Evolutionary conservation across 139 green algal genomes (phyloP).

Genomic region (Mesostigma viride): DNA sequence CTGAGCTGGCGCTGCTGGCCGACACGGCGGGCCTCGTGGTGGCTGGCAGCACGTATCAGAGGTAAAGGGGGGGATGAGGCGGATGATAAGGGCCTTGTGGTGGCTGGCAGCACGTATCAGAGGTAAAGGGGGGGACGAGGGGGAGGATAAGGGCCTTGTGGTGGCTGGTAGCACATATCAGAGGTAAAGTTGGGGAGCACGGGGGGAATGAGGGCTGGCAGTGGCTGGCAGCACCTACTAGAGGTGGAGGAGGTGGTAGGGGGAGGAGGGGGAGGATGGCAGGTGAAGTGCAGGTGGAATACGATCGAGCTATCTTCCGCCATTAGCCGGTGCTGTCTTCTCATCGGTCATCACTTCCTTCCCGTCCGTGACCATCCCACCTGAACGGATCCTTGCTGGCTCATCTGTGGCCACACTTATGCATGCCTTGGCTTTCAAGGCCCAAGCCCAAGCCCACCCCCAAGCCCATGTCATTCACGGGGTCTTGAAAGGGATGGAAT

Average conservation of each 20-base stretch:
- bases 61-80: conserved; percentile 31
- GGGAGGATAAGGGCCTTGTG: conserved; percentile 74
- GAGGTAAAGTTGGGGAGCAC: conserved; percentile 9
- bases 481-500: no score
- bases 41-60: conserved; percentile 66
- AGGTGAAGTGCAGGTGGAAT: not conserved
- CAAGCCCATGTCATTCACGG: no score
- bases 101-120: conserved; percentile 74
- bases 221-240: conserved; percentile 77
- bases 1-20: conserved; percentile 77
- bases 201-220: conserved; percentile 77
- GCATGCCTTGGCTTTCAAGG: no score
- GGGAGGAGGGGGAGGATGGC: no score
- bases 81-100: conserved; percentile 75
- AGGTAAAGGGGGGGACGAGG: conserved; percentile 20
- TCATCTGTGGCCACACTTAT: no score
- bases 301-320: no score
- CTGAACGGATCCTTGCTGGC: no score
- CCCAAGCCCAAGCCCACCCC: no score
- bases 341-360: no score
- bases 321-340: no score
- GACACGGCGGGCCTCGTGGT: conserved; percentile 81
- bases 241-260: no score
- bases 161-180: conserved; percentile 76
- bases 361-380: no score